Evolutionary conservation across 2,329 filamentous ascomycete genomes (phyloP).

Genomic region (Epichloe scottii): DNA sequence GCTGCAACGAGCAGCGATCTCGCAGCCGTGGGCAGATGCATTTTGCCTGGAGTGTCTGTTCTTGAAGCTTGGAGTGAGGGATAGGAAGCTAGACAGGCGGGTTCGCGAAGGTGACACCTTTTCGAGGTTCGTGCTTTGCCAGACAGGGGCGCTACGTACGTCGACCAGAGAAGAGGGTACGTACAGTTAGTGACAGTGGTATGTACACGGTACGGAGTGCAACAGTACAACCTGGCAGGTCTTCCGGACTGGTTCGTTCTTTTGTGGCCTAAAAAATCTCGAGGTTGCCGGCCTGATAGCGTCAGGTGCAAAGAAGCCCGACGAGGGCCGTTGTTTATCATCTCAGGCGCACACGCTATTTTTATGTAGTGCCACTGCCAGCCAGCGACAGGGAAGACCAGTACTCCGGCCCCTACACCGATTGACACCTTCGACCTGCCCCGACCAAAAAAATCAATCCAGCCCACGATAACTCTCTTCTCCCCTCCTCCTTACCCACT

Average conservation of each 20-base stretch:
- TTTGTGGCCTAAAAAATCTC: too few species aligned
- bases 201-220: too few species aligned
- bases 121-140: not conserved
- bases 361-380: too few species aligned
- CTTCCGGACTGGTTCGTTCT: too few species aligned
- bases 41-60: conserved; percentile 4
- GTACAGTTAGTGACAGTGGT: not conserved
- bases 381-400: too few species aligned
- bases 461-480: conserved; percentile 6
- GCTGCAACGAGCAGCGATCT: conserved; percentile 27
- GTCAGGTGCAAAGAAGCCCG: too few species aligned
- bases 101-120: conserved; percentile 5
- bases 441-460: conserved; percentile 5
- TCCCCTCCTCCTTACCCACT: conserved; percentile 4
- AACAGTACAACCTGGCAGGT: too few species aligned
- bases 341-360: too few species aligned
- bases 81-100: not conserved
- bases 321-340: too few species aligned
- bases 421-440: conserved; percentile 5
- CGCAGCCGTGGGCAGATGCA: conserved; percentile 25
- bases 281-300: too few species aligned
- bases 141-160: not conserved
- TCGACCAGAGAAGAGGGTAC: not conserved
- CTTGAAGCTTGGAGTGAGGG: too few species aligned
- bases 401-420: not conserved